These are phyloP conservation scores for Magnusiomyces fungicola DNA, from an alignment of 1,139 yeast species.

Conservation along the genomic window DNA sequence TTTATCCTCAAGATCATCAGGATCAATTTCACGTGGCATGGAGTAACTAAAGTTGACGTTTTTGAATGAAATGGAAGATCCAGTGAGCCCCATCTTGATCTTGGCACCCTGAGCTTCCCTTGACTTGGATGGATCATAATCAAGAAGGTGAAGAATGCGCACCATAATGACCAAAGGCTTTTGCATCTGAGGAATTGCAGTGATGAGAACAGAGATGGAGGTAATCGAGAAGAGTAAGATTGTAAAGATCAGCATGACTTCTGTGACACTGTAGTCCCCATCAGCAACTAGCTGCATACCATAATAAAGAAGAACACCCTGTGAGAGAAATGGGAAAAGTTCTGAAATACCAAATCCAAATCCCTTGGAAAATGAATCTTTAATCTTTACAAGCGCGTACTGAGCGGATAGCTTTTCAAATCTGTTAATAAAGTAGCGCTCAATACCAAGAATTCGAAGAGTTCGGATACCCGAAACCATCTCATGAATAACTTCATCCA, in stretches of 20 bases:
- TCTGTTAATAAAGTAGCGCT: constrained; percentile 37
- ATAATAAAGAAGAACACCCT: constrained; percentile 64
- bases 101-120: constrained; percentile 19
- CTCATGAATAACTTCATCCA: constrained; percentile 54
- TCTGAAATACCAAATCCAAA: constrained; percentile 55
- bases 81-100: constrained; percentile 7
- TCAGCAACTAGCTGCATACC: constrained; percentile 63
- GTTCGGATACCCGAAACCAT: constrained; percentile 55
- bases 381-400: constrained; percentile 25
- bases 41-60: constrained; percentile 14
- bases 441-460: constrained; percentile 50
- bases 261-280: constrained; percentile 47
- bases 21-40: constrained; percentile 1
- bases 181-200: constrained; percentile 66
- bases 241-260: constrained; percentile 62
- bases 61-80: constrained; percentile 11
- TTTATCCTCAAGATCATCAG: not conserved
- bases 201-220: constrained; percentile 51
- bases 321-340: constrained; percentile 51
- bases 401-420: constrained; percentile 25
- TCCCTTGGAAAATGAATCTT: constrained; percentile 33
- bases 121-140: constrained; percentile 29
- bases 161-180: constrained; percentile 45
- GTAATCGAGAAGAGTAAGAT: constrained; percentile 66
- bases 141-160: constrained; percentile 40